phyloP scores from a whole-genome alignment of 352 stramenopile genomes.

The Phytophthora quininea region DNA sequence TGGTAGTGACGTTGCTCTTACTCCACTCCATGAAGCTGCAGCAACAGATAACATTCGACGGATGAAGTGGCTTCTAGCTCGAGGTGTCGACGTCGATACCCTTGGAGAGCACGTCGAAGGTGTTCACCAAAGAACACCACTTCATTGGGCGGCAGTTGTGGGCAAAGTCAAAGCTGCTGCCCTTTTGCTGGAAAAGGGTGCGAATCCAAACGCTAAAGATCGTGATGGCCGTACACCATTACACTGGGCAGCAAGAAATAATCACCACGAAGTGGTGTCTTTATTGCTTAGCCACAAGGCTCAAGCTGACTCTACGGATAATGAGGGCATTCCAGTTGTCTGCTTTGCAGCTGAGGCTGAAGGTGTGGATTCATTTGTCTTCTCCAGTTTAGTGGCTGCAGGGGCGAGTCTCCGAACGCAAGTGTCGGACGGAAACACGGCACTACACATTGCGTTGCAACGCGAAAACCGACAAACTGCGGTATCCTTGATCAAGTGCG shows the following conservation, averaged over 20 bases:
- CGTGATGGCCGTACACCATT: constrained; percentile 67
- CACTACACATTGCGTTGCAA: constrained; percentile 76
- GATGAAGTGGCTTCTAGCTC: constrained; percentile 54
- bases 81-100: constrained; percentile 48
- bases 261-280: constrained; percentile 55
- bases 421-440: constrained; percentile 59
- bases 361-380: constrained; percentile 50
- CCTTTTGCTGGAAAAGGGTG: constrained; percentile 49
- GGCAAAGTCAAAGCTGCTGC: constrained; percentile 43
- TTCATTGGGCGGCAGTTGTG: constrained; percentile 78
- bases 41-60: constrained; percentile 48
- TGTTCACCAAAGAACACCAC: constrained; percentile 64
- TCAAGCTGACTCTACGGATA: constrained; percentile 51
- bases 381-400: constrained; percentile 45
- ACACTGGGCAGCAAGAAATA: constrained; percentile 80
- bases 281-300: constrained; percentile 55
- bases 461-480: constrained; percentile 73
- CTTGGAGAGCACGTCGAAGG: constrained; percentile 67
- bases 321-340: constrained; percentile 55
- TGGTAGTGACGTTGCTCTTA: constrained; percentile 77
- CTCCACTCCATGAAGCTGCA: constrained; percentile 75
- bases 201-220: constrained; percentile 64
- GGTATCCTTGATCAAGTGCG: constrained; percentile 70
- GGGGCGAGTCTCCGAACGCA: constrained; percentile 55
- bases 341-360: constrained; percentile 73